phyloP scores from a whole-genome alignment of 1,139 yeast genomes.

The Pichia sorboxylosa region DNA sequence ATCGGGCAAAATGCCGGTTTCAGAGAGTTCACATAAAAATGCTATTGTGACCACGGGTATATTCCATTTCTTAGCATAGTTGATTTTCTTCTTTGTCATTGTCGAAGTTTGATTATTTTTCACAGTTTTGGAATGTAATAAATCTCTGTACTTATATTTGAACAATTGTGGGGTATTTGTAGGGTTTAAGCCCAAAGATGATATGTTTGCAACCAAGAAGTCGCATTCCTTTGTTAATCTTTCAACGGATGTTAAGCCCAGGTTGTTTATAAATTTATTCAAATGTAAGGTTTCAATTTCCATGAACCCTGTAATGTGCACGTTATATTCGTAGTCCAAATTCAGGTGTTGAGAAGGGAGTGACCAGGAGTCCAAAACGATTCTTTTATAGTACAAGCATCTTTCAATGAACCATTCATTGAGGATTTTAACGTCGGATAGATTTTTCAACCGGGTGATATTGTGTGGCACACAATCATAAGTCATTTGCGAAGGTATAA shows the following conservation, averaged over 20 bases:
- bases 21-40: conserved; percentile 35
- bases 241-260: conserved; percentile 41
- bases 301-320: conserved; percentile 69
- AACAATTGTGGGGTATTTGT: conserved; percentile 32
- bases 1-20: conserved; percentile 20
- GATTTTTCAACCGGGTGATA: conserved; percentile 5
- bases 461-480: conserved; percentile 11
- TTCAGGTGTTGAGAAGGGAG: conserved; percentile 36
- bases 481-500: conserved; percentile 30
- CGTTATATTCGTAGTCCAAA: conserved; percentile 28
- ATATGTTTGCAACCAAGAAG: conserved; percentile 48
- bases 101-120: conserved; percentile 13
- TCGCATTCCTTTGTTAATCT: conserved; percentile 48
- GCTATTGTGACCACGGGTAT: conserved; percentile 47
- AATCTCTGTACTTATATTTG: conserved; percentile 26
- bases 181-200: conserved; percentile 34
- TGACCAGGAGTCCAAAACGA: conserved; percentile 64
- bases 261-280: conserved; percentile 44
- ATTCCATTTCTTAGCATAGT: conserved; percentile 45
- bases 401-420: conserved; percentile 89
- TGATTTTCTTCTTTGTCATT: conserved; percentile 40
- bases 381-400: conserved; percentile 47
- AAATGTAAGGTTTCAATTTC: conserved; percentile 77
- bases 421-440: conserved; percentile 24
- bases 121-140: conserved; percentile 10